Percentiles rank a stretch among this genome's conserved stretches.
Evolutionary conservation across 2,329 filamentous ascomycete genomes (phyloP).

Genomic region (Exophiala lecanii-corni): DNA sequence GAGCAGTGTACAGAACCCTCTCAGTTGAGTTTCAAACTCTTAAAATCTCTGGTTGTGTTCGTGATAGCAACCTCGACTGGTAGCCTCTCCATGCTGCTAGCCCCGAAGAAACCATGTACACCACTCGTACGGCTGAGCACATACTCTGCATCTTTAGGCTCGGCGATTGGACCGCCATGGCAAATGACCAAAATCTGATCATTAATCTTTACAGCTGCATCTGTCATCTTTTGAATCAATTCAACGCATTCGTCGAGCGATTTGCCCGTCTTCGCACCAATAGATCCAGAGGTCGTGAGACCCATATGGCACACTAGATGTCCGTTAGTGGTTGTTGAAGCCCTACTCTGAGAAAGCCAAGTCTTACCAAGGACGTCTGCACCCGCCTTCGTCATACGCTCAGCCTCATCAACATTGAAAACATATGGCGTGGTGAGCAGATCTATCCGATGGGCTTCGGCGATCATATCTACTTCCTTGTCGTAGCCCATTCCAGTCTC

Average conservation of each 20-base stretch:
- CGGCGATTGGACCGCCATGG: slow-evolving; percentile 65
- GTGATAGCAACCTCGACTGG: slow-evolving; percentile 64
- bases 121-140: slow-evolving; percentile 57
- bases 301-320: slow-evolving; percentile 62
- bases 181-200: slow-evolving; percentile 61
- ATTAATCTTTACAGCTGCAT: slow-evolving; percentile 54
- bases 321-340: background rate
- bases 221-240: slow-evolving; percentile 59
- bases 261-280: slow-evolving; percentile 59
- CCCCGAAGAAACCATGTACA: slow-evolving; percentile 68
- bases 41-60: slow-evolving; percentile 53
- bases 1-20: too few species aligned
- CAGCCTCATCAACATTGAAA: slow-evolving; percentile 59
- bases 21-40: slow-evolving; percentile 35
- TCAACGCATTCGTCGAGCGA: slow-evolving; percentile 60
- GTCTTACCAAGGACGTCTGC: slow-evolving; percentile 53
- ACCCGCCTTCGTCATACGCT: slow-evolving; percentile 59
- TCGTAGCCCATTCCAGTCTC: slow-evolving; percentile 68
- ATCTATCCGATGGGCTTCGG: slow-evolving; percentile 54
- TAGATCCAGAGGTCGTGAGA: slow-evolving; percentile 59
- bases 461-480: slow-evolving; percentile 63
- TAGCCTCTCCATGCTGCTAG: slow-evolving; percentile 64
- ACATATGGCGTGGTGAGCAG: slow-evolving; percentile 67
- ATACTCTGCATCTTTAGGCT: slow-evolving; percentile 59
- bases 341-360: background rate